These are phyloP conservation scores for Citeromyces hawaiiensis DNA, from an alignment of 1,139 yeast species.

Conservation along the genomic window DNA sequence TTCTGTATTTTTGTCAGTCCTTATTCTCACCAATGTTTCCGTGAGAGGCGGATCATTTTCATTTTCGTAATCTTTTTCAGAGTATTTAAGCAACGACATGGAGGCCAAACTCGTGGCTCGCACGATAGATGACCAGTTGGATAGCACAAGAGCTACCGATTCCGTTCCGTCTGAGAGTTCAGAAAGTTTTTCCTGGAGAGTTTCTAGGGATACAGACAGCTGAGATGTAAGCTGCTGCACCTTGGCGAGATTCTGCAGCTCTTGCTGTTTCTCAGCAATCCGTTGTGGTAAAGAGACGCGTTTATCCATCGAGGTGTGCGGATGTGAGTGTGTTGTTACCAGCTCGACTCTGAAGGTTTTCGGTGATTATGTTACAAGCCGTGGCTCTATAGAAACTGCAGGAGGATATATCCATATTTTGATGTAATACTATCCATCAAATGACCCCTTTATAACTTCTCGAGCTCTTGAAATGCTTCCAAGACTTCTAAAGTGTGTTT, in stretches of 20 bases:
- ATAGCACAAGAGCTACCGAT: constrained; percentile 36
- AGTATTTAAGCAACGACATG: constrained; percentile 34
- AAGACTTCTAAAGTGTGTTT: no score
- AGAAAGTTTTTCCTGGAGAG: constrained; percentile 32
- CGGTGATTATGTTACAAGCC: no score
- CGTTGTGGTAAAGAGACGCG: constrained; percentile 16
- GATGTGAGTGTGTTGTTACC: no score
- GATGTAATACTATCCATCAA: no score
- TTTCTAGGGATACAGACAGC: constrained; percentile 33
- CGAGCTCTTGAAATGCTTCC: no score
- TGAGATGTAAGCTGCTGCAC: constrained; percentile 32
- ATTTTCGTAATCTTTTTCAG: constrained; percentile 30
- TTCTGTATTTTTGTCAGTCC: constrained; percentile 24
- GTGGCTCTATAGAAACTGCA: no score
- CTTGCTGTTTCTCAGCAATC: constrained; percentile 33
- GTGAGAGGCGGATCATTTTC: constrained; percentile 33
- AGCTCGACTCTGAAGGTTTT: no score
- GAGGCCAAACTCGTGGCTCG: constrained; percentile 60
- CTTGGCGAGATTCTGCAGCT: constrained; percentile 35
- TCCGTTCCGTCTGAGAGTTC: constrained; percentile 46
- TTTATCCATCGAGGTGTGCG: neutral
- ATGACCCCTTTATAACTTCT: no score
- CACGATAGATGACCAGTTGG: constrained; percentile 62
- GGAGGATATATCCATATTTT: no score
- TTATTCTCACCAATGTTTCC: constrained; percentile 58